Evolutionary conservation across 1,284 basidiomycete genomes (phyloP), one percentile per base, ranked within the genome.

Genomic region (Ustilago xerochloae): DNA sequence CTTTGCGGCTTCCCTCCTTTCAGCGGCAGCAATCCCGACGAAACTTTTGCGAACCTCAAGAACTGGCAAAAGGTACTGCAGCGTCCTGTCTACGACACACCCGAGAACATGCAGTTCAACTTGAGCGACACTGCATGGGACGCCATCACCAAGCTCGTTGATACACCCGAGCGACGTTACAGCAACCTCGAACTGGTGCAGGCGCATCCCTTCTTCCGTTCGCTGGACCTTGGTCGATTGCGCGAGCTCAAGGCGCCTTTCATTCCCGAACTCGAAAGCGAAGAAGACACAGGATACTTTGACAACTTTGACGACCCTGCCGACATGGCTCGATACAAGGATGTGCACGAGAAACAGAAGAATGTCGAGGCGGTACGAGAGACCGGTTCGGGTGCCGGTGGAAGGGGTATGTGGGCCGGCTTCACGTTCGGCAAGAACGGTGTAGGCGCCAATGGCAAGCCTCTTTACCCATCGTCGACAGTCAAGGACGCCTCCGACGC

Each of bases 31-130:
- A 94, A 92, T 0, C 92, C 95, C 0, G 96, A 99, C 80, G 97
- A 99, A 86, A 99, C 97, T 0, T 99, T 97, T 94, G 94, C 94
- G 20, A 99, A 99, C 85, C 87, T 99, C 77, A 98, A 98, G 86
- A 98, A 97, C 85, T 99, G 97, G 97, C 89, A 91, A 24, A 92
- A 92, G 77, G 82, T 95, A 3, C 88, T 99, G 4, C 88, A 92
- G 20, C 86, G 97, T 68, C 97, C 97, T 1, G 92, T 97, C 75
- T 99, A 99, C 81, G 94, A 97, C 83, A 91, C 93, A 75, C 92
- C 92, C 3, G 95, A 99, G 84, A 97, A 99, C 85, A 87, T 96
- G 54, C 94, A 99, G 78, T 99, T 99, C 88, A 99, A 99, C 86
- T 87, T 99, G 73, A 90, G 90, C 3, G 96, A 99, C 84, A 86